phyloP scores from a whole-genome alignment of 1,139 yeast genomes.

The Diutina neorugosa region DNA sequence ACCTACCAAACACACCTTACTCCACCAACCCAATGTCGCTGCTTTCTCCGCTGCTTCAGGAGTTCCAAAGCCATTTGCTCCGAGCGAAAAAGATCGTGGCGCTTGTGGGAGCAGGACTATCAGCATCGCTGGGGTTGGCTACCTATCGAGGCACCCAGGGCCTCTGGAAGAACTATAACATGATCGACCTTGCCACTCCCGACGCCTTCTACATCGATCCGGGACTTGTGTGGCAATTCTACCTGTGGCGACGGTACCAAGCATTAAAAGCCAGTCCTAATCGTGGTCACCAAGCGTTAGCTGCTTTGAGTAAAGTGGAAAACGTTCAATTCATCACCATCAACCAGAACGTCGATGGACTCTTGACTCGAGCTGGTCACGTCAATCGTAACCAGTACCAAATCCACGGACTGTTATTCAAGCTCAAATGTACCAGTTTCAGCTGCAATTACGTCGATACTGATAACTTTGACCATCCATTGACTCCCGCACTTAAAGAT shows the following conservation, averaged over 20 bases:
- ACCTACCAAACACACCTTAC: background rate
- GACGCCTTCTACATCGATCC: slow-evolving; percentile 81
- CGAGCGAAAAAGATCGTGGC: slow-evolving; percentile 52
- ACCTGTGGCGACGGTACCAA: slow-evolving; percentile 52
- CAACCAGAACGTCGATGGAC: slow-evolving; percentile 77
- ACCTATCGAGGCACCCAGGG: slow-evolving; percentile 68
- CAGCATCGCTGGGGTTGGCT: slow-evolving; percentile 66
- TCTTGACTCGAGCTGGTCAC: slow-evolving; percentile 57
- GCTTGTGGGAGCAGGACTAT: slow-evolving; percentile 75
- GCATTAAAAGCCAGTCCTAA: slow-evolving; percentile 66
- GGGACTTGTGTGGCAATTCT: slow-evolving; percentile 82
- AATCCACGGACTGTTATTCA: slow-evolving; percentile 71
- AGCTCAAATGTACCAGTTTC: slow-evolving; percentile 63
- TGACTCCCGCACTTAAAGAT: slow-evolving; percentile 42
- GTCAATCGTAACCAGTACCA: slow-evolving; percentile 38
- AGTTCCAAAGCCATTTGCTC: slow-evolving; percentile 46
- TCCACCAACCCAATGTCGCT: background rate
- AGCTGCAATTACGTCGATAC: slow-evolving; percentile 50
- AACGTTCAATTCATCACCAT: slow-evolving; percentile 40
- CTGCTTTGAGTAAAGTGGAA: slow-evolving; percentile 21
- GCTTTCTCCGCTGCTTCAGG: slow-evolving; percentile 12
- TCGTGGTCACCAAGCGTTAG: slow-evolving; percentile 57
- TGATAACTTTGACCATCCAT: slow-evolving; percentile 45
- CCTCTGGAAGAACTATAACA: slow-evolving; percentile 65
- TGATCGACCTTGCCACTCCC: slow-evolving; percentile 81